Evolutionary conservation across 257 asterid species (phyloP), one percentile per base, ranked within the genome.

Genomic region (Salvia miltiorrhiza): DNA sequence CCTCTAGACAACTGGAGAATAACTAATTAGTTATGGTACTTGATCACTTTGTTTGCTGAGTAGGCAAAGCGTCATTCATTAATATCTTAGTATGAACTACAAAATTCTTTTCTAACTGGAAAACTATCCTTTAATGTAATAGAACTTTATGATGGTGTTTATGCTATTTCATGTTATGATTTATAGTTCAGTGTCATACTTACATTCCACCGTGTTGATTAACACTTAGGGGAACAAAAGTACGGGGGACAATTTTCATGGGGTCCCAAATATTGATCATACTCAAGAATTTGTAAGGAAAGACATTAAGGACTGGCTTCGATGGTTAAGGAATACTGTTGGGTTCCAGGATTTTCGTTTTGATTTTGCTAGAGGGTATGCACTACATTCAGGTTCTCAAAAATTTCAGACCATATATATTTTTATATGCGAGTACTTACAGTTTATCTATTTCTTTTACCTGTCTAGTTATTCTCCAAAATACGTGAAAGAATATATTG

Each of bases 271-370:
- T 54, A 78, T 93, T 53, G 97, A 93, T 83, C 99, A 93, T 68
- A 74, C 93, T 7, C 97, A 93, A 71, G 55, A 77, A 44, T 90
- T 88, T 67, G 97, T 93, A 19, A 78, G 96, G 75, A 93, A 86
- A 79, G 98, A 90, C 86, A 82, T 93, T 23, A 72, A 41, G 11
- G 78, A 75, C 49, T 93, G 99, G 99, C 93, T 90, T 28, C 76
- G 65, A 32, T 93, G 99, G 99, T 79, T 93, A 58, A 54, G 39
- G 1, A 67, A 84, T 49, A 52, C 80, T 66, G 73, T 84, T 49
- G 99, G 96, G 71, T 93, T 93, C 87, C 96, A 93, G 83, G 99
- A 93, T 82, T 90, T 90, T 66, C 97, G 99, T 43, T 93, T 93
- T 70, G 97, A 93, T 85, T 93, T 93, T 76, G 95, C 95, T 5